phyloP scores from a whole-genome alignment of 768 basidiomycete species.

The Hortiboletus campestris region DNA sequence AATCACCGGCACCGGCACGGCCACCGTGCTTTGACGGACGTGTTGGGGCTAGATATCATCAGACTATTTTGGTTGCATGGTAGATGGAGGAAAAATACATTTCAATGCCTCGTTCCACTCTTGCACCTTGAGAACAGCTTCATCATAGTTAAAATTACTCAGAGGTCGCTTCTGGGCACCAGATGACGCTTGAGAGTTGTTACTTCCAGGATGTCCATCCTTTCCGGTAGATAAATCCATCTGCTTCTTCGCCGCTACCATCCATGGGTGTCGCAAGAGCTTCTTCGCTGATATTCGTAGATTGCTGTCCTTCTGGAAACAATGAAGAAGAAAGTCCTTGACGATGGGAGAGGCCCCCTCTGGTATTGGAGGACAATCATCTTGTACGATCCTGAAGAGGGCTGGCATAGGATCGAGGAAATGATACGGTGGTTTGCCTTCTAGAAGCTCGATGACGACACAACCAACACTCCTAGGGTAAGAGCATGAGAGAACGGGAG shows the following conservation, averaged over 20 bases:
- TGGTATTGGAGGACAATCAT: constrained; percentile 95
- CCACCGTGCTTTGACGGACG: constrained; percentile 67
- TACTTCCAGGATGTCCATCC: constrained; percentile 28
- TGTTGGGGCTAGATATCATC: constrained; percentile 55
- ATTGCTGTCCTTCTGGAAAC: constrained; percentile 98
- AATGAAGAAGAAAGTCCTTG: constrained; percentile 94
- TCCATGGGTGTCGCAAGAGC: constrained; percentile 92
- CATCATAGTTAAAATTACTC: constrained; percentile 88
- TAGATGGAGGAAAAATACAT: constrained; percentile 46
- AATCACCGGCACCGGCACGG: constrained; percentile 35
- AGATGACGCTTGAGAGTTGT: constrained; percentile 37
- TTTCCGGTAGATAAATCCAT: constrained; percentile 41
- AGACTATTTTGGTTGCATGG: constrained; percentile 1
- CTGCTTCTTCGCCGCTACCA: constrained; percentile 81
- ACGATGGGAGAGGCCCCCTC: constrained; percentile 94
- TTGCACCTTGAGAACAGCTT: constrained; percentile 92
- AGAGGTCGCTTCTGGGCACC: constrained; percentile 43
- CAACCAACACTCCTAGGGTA: constrained; percentile 78
- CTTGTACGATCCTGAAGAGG: constrained; percentile 96
- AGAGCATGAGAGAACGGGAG: neutral
- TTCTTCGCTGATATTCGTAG: constrained; percentile 93
- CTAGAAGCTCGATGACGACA: constrained; percentile 90
- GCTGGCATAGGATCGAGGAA: constrained; percentile 98
- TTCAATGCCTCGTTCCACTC: constrained; percentile 99
- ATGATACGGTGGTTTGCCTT: constrained; percentile 93